Evolutionary conservation across 352 stramenopile genomes (phyloP), one percentile per base, ranked within the genome.

Genomic region (Phytophthora europaea): DNA sequence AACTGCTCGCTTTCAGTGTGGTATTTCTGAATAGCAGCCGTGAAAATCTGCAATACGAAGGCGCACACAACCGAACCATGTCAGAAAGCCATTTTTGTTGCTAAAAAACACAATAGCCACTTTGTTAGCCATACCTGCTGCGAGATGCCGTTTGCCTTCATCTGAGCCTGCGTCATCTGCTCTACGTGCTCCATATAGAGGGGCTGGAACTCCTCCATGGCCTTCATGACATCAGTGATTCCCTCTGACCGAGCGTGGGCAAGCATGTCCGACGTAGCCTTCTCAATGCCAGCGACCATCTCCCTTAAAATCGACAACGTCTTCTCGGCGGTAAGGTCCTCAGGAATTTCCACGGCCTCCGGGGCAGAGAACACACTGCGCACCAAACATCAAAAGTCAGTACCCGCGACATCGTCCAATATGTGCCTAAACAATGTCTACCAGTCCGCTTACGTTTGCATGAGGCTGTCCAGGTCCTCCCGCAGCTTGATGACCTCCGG

Each of bases 201-300:
- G 70, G 83, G 69, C 79, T 92, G 85, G 71, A 93, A 94, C 59
- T 93, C 88, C 43, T 93, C 80, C 85, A 94, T 91, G 20, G 87
- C 88, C 55, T 89, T 84, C 50, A 63, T 58, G 2, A 75, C 78
- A 65, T 96, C 85, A 50, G 81, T 91, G 56, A 96, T 94, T 18
- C 89, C 89, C 33, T 94, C 87, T 38, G 74, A 67, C 47, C 81
- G 78, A 20, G 89, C 89, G 53, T 96, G 85, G 6, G 68, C 62
- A 61, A 96, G 81, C 82, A 91, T 93, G 48, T 94, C 88, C 26
- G 68, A 65, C 85, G 95, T 92, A n/a, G 89, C 89, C 55, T 81
- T 80, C 70, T 93, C 87, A 86, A 95, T 94, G 36, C 79, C 84
- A 59, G 84, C 82, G 45, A 93, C 83, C 52, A 96, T 82, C 59